Evolutionary conservation across 352 stramenopile genomes (phyloP), one percentile per base, ranked within the genome.

Genomic region (Phytophthora citricola): DNA sequence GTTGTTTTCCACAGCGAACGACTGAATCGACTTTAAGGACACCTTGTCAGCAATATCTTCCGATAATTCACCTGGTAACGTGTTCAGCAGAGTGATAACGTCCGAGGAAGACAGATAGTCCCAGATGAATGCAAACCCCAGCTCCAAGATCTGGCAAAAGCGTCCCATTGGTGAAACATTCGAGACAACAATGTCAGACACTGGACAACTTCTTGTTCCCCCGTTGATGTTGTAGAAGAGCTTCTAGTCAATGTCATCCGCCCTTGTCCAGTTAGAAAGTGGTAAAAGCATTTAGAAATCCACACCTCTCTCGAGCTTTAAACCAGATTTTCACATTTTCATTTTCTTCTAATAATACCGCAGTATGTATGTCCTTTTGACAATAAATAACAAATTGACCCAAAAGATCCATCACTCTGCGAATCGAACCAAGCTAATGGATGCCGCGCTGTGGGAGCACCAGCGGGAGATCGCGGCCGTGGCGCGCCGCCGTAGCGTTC

Each of bases 381-480:
- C 29, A 34, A 34, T 2, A 26, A 26, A 26, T 26, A 34, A 9
- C 31, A 10, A 12, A 36, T 36, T 14, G 3, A 36, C 31, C 8
- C 31, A 34, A 10, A 34, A 11, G 6, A 11, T 11, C 9, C 48
- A 71, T 66, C 63, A 66, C 20, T 71, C 53, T 65, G 55, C 34
- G 39, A 59, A 69, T 53, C 32, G 14, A 46, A 55, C 29, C 27
- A 26, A 26, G 24, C 24, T 26, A 20, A 74, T 79, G 71, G 71
- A 79, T 44, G 38, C 63, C 44, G 54, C 75, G 26, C 61, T 90
- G 24, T 82, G 70, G 53, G 66, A 85, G 46, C 83, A 96, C 54
- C 79, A 94, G 64, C 71, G 65, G 9, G 88, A 96, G 71, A 78
- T 93, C 60, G 74, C 85, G 58, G 82, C 81, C 31, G 71, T 96